Conservation (phyloP, 352 stramenopile genomes). For the Phytophthora nicotianae region DNA sequence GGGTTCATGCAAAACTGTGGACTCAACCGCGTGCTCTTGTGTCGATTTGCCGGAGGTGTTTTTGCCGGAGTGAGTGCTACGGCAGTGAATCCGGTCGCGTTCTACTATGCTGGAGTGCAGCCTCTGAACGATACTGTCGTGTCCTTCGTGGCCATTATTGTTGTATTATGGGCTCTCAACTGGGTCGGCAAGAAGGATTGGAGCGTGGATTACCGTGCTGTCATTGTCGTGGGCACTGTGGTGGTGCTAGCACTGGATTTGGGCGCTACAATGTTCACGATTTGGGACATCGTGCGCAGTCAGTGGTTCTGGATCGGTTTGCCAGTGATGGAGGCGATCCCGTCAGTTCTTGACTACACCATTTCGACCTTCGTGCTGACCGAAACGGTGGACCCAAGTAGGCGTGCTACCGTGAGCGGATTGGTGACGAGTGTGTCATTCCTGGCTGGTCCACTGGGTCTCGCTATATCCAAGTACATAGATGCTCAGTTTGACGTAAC, state of each 20-base stretch:
- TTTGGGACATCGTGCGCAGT: conserved; percentile 65
- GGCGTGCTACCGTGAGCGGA: conserved; percentile 28
- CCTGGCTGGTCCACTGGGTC: conserved; percentile 44
- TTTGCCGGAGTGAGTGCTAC: conserved; percentile 46
- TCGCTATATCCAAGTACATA: conserved; percentile 63
- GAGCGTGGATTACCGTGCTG: conserved; percentile 44
- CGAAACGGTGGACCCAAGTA: conserved; percentile 52
- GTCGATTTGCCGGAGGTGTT: conserved; percentile 47
- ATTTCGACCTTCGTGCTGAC: conserved; percentile 53
- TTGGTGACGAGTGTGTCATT: conserved; percentile 60
- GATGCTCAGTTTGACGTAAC: conserved; percentile 61
- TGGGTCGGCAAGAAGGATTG: conserved; percentile 48
- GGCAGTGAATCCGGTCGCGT: conserved; percentile 47
- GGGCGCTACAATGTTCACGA: conserved; percentile 51
- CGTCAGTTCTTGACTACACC: conserved; percentile 57
- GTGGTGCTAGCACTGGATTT: conserved; percentile 47
- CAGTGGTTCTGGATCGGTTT: conserved; percentile 75
- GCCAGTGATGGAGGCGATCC: conserved; percentile 58
- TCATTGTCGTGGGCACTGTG: conserved; percentile 43
- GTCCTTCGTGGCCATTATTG: conserved; percentile 44
- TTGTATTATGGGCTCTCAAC: conserved; percentile 36
- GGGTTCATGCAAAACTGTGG: conserved; percentile 41
- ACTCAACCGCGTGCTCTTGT: conserved; percentile 46
- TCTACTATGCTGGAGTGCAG: conserved; percentile 58
- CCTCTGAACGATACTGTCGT: conserved; percentile 64